These are phyloP conservation scores for Pseudotulostoma volvatum DNA, from an alignment of 495 filamentous ascomycete genomes.

Conservation along the genomic window DNA sequence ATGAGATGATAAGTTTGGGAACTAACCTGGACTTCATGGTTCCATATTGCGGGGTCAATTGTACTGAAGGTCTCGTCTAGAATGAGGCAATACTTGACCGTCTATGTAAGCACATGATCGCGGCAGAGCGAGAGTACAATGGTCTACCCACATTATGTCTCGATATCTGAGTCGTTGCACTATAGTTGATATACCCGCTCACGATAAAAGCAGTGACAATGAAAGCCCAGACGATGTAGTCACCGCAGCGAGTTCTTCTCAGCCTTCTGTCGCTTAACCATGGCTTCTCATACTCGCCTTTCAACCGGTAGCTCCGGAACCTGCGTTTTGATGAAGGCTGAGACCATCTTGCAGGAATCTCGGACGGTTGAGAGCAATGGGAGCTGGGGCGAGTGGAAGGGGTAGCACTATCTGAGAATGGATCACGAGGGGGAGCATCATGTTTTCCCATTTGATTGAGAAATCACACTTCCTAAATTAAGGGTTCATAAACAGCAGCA, in stretches of 20 bases:
- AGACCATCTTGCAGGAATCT: background rate
- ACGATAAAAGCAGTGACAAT: constrained; percentile 14
- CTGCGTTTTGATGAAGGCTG: constrained; percentile 3
- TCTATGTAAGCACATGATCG: background rate
- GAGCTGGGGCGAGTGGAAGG: background rate
- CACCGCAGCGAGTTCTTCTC: constrained; percentile 14
- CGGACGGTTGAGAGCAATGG: background rate
- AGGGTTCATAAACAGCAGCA: too few relatives aligned
- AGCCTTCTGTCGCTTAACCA: constrained; percentile 16
- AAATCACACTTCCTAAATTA: too few relatives aligned
- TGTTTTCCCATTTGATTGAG: background rate
- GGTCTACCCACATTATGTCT: constrained; percentile 6
- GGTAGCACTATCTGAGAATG: constrained; percentile 4
- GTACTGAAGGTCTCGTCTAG: constrained; percentile 50
- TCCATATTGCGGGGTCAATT: constrained; percentile 49
- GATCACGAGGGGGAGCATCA: background rate
- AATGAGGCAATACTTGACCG: constrained; percentile 45
- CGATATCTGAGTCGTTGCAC: constrained; percentile 6
- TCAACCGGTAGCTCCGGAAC: constrained; percentile 20
- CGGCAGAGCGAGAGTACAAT: background rate
- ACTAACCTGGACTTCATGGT: constrained; percentile 40
- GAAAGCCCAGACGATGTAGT: constrained; percentile 20
- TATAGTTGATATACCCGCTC: constrained; percentile 15
- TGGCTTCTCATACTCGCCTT: constrained; percentile 22
- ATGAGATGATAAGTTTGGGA: background rate